Base-by-base conservation (phyloP, 2,329 filamentous ascomycete genomes). In the Lasiodiplodia theobromae region DNA sequence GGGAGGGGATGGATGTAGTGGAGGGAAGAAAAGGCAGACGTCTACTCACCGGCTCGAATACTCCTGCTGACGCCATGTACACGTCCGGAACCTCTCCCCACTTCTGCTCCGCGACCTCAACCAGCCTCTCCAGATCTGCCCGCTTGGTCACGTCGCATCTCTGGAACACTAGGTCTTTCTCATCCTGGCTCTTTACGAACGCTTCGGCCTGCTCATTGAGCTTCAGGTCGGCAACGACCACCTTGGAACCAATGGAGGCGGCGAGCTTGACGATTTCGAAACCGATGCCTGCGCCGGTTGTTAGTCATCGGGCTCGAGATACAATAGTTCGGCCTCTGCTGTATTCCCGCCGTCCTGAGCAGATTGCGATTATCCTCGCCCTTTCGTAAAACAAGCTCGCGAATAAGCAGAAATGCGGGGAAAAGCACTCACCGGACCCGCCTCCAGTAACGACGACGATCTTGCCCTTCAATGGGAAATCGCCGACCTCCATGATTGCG, bases 201-300 rank as follows among this genome's bases (percentile, higher is more conserved):
- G 57, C 31, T 16, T 67, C 65, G 1, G 53, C 64, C 2, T 56
- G 54, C 2, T 54, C 51, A 31, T 16, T 44, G 6, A 69, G 49
- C 18, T n/a, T 25, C 34, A 67, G 47, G 28, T 69, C 68, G 51
- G 63, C 68, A 16, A 69, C 34, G 10, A 69, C 14, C 11, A 69
- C 49, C 14, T 31, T 96, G 25, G 98, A 87, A 7, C 95, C 96
- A 12, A 91, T 94, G 49, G 98, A 95, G 70, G 95, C 91, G 71
- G 88, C 90, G 73, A 99, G 87, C 76, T 99, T 96, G 51, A 99
- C 85, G 23, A 99, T 88, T 52, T 98, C 84, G 77, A 94, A 98
- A 71, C 93, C 91, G 76, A 98, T 54, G 6, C 63, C 63, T 66
- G 37, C 4, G n/a, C 18, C 3, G 40, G 12, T 1, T 11, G 28